phyloP scores from a whole-genome alignment of 805 yeast species.

The Saccharomycopsis lassenensis region DNA sequence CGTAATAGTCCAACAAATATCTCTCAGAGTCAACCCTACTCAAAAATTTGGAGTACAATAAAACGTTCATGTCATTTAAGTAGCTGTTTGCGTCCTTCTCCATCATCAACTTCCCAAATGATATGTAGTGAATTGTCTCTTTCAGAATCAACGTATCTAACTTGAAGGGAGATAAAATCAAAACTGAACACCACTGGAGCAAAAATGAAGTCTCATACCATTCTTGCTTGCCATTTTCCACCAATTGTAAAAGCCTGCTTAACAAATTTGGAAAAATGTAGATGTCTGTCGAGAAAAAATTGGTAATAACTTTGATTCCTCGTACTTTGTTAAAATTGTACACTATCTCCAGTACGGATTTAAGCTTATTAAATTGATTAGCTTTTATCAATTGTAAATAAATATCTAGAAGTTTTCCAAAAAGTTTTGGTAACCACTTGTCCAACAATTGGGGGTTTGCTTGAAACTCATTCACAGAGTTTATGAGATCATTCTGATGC shows the following conservation, averaged over 20 bases:
- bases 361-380: background rate
- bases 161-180: slow-evolving; percentile 67
- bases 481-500: slow-evolving; percentile 15
- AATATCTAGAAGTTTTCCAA: slow-evolving; percentile 23
- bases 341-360: slow-evolving; percentile 27
- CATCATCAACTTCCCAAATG: slow-evolving; percentile 28
- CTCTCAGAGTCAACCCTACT: slow-evolving; percentile 34
- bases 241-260: slow-evolving; percentile 18
- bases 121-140: slow-evolving; percentile 23
- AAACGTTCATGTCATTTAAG: slow-evolving; percentile 39
- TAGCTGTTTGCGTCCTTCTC: slow-evolving; percentile 43
- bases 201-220: slow-evolving; percentile 43
- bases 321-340: slow-evolving; percentile 58
- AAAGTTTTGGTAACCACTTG: slow-evolving; percentile 25
- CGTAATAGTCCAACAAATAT: slow-evolving; percentile 24
- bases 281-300: slow-evolving; percentile 51
- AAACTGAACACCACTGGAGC: slow-evolving; percentile 61
- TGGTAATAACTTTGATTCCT: slow-evolving; percentile 49
- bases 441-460: slow-evolving; percentile 44
- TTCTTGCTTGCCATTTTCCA: slow-evolving; percentile 13
- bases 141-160: slow-evolving; percentile 29
- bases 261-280: slow-evolving; percentile 33
- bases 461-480: slow-evolving; percentile 38
- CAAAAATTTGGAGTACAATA: slow-evolving; percentile 39
- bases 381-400: slow-evolving; percentile 20